A percentile compares a stretch with the other conserved stretches of the same genome.
Evolutionary conservation across 352 stramenopile species (phyloP).

Genomic region (Phytophthora chlamydospora): DNA sequence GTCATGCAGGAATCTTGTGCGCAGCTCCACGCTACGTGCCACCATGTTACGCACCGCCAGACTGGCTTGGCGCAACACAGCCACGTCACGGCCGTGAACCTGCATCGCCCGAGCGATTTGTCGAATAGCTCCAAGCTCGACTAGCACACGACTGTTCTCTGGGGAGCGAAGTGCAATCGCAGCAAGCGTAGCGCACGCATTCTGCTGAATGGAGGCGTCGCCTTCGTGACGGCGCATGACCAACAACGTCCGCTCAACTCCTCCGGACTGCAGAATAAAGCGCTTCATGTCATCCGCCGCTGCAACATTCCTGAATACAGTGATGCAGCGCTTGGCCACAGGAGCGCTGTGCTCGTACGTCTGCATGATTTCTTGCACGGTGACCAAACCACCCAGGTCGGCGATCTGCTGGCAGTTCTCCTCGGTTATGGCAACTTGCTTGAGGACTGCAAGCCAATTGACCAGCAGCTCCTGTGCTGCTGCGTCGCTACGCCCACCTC

Average conservation of each 20-base stretch:
- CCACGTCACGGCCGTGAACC: constrained; percentile 45
- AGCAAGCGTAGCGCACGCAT: constrained; percentile 76
- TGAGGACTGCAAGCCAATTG: constrained; percentile 72
- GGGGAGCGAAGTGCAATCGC: constrained; percentile 71
- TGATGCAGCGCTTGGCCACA: constrained; percentile 72
- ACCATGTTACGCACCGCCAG: constrained; percentile 85
- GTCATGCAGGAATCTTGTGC: constrained; percentile 65
- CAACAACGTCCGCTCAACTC: constrained; percentile 55
- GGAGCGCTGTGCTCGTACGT: constrained; percentile 50
- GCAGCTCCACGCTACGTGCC: constrained; percentile 62
- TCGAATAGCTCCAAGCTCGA: constrained; percentile 52
- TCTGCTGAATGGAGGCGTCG: constrained; percentile 67
- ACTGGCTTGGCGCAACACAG: constrained; percentile 74
- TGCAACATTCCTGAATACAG: constrained; percentile 74
- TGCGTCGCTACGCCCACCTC: constrained; percentile 10
- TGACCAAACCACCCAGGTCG: constrained; percentile 55
- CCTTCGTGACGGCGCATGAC: constrained; percentile 57
- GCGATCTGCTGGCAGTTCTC: constrained; percentile 78
- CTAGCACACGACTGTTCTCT: constrained; percentile 61
- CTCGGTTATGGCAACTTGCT: constrained; percentile 80
- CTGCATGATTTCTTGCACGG: constrained; percentile 64
- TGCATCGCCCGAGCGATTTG: constrained; percentile 67
- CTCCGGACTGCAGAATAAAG: constrained; percentile 61
- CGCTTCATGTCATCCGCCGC: constrained; percentile 75
- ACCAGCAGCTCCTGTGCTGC: constrained; percentile 46